Percentiles rank a stretch among this genome's conserved stretches.
Conservation (phyloP, 805 yeast genomes). For the Nakazawaea pomicola region DNA sequence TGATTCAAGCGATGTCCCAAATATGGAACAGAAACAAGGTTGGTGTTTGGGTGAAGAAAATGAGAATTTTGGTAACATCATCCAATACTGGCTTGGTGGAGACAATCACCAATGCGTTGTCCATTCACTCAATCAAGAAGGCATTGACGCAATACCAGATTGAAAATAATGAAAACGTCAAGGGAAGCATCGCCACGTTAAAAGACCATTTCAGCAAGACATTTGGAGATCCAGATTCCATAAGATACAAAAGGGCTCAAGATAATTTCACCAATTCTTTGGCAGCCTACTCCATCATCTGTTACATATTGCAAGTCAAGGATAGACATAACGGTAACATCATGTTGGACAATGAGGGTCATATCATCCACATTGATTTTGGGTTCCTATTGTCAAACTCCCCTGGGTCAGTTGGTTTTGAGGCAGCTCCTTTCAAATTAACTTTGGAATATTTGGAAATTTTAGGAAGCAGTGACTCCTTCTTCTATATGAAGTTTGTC, state of each 20-base stretch:
- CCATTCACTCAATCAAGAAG: constrained; percentile 91
- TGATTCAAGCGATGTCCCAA: constrained; percentile 80
- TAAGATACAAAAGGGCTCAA: constrained; percentile 68
- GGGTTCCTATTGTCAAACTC: constrained; percentile 90
- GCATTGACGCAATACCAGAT: constrained; percentile 76
- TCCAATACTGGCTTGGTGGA: constrained; percentile 90
- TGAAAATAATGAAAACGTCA: constrained; percentile 61
- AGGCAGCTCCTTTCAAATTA: constrained; percentile 94
- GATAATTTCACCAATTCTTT: constrained; percentile 79
- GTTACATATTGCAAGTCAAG: constrained; percentile 86
- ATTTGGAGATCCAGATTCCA: constrained; percentile 60
- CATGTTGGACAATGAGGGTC: constrained; percentile 95
- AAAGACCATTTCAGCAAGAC: constrained; percentile 73
- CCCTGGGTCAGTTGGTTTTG: constrained; percentile 96
- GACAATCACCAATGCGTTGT: constrained; percentile 91
- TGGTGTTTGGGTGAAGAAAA: constrained; percentile 85
- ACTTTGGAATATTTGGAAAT: constrained; percentile 86
- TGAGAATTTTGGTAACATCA: constrained; percentile 90
- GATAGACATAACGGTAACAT: constrained; percentile 97
- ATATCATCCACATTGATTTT: constrained; percentile 91
- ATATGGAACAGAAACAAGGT: constrained; percentile 72
- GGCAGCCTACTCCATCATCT: constrained; percentile 88
- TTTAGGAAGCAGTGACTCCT: constrained; percentile 72
- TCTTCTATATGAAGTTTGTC: constrained; percentile 55
- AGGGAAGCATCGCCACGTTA: constrained; percentile 65